Percentiles rank a stretch among this genome's conserved stretches.
Conservation (phyloP, 352 stramenopile species). For the Vaucheria bursata region DNA sequence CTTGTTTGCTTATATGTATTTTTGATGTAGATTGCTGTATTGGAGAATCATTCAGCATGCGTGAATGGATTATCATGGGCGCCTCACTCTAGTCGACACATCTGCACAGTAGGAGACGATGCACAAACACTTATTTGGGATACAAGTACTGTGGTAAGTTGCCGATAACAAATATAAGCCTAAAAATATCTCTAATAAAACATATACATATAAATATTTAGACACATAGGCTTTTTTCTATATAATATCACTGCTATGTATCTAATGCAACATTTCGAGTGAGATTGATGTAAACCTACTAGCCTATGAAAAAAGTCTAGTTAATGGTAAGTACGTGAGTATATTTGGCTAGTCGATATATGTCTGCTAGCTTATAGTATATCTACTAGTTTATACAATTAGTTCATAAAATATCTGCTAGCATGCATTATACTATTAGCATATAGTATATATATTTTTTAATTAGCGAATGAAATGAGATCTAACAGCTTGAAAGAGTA, state of each 20-base stretch:
- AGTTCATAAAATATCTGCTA: no score
- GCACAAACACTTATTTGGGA: conserved; percentile 92
- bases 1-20: neutral
- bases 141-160: conserved; percentile 11
- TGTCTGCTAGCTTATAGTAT: no score
- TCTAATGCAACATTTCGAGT: neutral
- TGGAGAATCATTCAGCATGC: conserved; percentile 73
- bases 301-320: no score
- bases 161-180: neutral
- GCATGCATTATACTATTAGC: neutral
- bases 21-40: conserved; percentile 61
- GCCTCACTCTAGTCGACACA: conserved; percentile 79
- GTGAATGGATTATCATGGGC: conserved; percentile 96
- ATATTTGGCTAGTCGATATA: no score
- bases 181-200: neutral
- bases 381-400: no score
- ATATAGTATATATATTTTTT: neutral
- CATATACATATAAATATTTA: neutral
- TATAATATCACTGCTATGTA: neutral
- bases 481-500: neutral
- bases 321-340: no score
- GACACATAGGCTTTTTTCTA: neutral
- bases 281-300: neutral
- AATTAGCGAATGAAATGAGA: neutral
- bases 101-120: conserved; percentile 89